A percentile compares a stretch with the other conserved stretches of the same genome.
phyloP scores from a whole-genome alignment of 1,284 basidiomycete species.

The Leccinum angustisporum region DNA sequence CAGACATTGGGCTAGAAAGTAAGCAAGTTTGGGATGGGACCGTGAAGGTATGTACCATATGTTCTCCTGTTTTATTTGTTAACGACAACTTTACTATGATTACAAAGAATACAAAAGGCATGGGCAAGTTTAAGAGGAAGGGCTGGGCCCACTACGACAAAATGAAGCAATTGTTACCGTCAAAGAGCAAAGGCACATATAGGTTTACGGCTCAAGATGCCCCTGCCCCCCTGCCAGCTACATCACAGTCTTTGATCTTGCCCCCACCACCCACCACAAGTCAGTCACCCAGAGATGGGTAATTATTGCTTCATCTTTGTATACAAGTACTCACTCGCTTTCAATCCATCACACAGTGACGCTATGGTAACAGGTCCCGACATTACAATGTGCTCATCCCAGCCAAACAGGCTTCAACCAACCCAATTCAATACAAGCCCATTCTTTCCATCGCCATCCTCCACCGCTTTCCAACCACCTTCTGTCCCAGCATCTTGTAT shows the following conservation, averaged over 20 bases:
- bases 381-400: too few relatives aligned
- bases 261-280: neutral
- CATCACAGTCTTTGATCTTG: neutral
- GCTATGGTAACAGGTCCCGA: too few relatives aligned
- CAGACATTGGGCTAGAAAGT: neutral
- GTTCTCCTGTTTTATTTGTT: too few relatives aligned
- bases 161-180: neutral
- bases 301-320: too few relatives aligned
- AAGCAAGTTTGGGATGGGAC: neutral
- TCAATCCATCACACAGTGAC: too few relatives aligned
- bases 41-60: neutral
- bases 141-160: neutral
- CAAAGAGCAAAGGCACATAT: neutral
- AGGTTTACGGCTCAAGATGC: neutral
- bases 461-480: neutral
- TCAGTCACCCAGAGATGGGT: too few relatives aligned
- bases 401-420: too few relatives aligned
- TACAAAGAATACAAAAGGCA: neutral
- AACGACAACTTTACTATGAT: too few relatives aligned
- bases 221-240: neutral
- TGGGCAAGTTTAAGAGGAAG: neutral
- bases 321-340: too few relatives aligned
- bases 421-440: neutral
- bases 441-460: neutral
- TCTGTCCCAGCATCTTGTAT: neutral